Conservation (phyloP, 78 protist species). For the Monocercomonoides exilis region DNA sequence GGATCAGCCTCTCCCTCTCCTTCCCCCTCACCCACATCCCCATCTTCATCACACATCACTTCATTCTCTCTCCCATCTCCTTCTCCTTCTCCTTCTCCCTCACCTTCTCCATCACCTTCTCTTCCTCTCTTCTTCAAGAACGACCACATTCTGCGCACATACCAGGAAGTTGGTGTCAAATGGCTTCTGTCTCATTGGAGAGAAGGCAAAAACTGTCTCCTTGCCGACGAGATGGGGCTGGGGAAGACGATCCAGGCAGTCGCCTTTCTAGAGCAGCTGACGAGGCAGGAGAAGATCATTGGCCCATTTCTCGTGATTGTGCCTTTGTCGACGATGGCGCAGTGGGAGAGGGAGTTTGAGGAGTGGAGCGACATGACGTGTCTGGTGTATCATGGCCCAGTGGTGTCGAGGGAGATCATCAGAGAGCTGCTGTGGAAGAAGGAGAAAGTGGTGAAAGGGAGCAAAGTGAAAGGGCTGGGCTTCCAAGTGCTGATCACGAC, state of each 20-base stretch:
- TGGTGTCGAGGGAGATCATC: conserved; percentile 25
- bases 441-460: not conserved
- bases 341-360: conserved; percentile 26
- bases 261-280: not conserved
- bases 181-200: conserved; percentile 44
- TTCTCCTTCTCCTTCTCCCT: not conserved
- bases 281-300: not conserved
- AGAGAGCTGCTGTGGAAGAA: not conserved
- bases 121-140: conserved; percentile 1
- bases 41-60: not conserved
- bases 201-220: conserved; percentile 27
- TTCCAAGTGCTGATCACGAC: conserved; percentile 56
- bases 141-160: conserved; percentile 55
- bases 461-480: not conserved
- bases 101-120: not conserved
- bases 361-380: conserved; percentile 46
- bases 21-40: not conserved
- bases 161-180: conserved; percentile 62
- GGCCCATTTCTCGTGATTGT: conserved; percentile 39
- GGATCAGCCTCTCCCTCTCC: not conserved
- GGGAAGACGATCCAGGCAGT: conserved; percentile 67
- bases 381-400: conserved; percentile 43
- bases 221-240: conserved; percentile 77
- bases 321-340: conserved; percentile 41
- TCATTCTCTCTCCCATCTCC: not conserved